These are phyloP conservation scores for Rosa lucieae DNA, from an alignment of 306 rosid genomes.

Conservation along the genomic window DNA sequence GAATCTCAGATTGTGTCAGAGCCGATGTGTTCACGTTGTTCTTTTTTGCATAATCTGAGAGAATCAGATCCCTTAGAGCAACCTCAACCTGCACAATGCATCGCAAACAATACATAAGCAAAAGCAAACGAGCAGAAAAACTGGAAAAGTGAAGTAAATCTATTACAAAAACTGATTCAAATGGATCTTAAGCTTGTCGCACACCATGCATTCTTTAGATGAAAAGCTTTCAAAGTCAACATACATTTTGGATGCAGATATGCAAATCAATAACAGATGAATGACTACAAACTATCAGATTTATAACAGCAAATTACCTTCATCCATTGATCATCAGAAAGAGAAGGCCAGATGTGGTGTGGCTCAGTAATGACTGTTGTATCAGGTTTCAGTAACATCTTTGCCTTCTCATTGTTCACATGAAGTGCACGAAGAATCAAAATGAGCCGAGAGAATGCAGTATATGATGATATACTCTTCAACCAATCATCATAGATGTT, in stretches of 20 bases:
- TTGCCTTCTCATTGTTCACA: constrained; percentile 97
- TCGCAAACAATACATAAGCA: not conserved
- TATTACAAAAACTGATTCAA: not conserved
- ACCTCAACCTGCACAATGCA: constrained; percentile 84
- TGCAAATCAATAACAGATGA: not conserved
- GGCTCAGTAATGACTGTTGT: constrained; percentile 90
- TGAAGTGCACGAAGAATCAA: constrained; percentile 94
- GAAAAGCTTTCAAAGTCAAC: not conserved
- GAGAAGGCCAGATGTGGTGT: constrained; percentile 99
- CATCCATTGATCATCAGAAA: constrained; percentile 98
- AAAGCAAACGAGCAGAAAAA: not conserved
- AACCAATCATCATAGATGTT: constrained; percentile 99
- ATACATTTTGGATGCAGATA: not conserved
- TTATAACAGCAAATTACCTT: constrained; percentile 50
- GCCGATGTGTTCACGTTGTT: constrained; percentile 98
- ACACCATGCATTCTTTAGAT: not conserved
- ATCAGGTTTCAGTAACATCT: constrained; percentile 97
- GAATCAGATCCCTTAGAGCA: constrained; percentile 95
- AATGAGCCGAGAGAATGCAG: constrained; percentile 97
- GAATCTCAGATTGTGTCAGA: constrained; percentile 94
- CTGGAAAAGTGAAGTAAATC: not conserved
- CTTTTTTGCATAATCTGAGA: constrained; percentile 98
- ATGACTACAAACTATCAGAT: not conserved
- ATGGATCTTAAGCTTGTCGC: not conserved
- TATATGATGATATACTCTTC: constrained; percentile 96